These are phyloP conservation scores for Plasmodium gonderi DNA, from an alignment of 169 alveolate species.

Conservation along the genomic window DNA sequence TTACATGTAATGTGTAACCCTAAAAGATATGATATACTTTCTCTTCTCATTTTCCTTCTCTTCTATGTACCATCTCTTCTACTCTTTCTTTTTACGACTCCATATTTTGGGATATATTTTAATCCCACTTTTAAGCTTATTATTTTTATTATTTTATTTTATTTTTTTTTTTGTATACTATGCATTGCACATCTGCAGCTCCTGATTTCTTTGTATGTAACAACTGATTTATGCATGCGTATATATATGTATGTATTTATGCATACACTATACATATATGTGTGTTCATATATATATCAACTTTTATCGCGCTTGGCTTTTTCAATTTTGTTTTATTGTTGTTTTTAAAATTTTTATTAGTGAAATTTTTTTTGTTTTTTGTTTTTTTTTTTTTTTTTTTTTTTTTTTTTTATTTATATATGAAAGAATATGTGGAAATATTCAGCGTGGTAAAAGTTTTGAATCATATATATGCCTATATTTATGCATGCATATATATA, in stretches of 20 bases:
- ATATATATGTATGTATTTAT: background rate
- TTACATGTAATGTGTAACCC: background rate
- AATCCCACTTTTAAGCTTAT: too few relatives aligned
- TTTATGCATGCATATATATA: background rate
- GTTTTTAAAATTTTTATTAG: constrained; percentile 59
- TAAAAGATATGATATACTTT: background rate
- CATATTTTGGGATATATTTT: background rate
- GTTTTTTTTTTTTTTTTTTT: constrained; percentile 17
- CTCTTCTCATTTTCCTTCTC: too few relatives aligned
- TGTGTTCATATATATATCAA: background rate
- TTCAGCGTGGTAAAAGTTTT: constrained; percentile 2
- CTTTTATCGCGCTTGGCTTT: constrained; percentile 21
- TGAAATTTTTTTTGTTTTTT: constrained; percentile 13
- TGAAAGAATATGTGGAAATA: background rate
- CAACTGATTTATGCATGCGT: background rate
- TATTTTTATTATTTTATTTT: too few relatives aligned
- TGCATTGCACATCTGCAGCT: background rate
- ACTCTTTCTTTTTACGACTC: background rate
- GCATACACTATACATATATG: too few relatives aligned
- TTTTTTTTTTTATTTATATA: constrained; percentile 17
- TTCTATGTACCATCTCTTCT: too few relatives aligned
- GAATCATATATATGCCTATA: background rate
- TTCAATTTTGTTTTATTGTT: constrained; percentile 74
- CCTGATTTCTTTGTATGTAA: background rate
- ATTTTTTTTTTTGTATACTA: constrained; percentile 22